phyloP scores from a whole-genome alignment of 2,329 filamentous ascomycete genomes.

The Emergomyces africanus region DNA sequence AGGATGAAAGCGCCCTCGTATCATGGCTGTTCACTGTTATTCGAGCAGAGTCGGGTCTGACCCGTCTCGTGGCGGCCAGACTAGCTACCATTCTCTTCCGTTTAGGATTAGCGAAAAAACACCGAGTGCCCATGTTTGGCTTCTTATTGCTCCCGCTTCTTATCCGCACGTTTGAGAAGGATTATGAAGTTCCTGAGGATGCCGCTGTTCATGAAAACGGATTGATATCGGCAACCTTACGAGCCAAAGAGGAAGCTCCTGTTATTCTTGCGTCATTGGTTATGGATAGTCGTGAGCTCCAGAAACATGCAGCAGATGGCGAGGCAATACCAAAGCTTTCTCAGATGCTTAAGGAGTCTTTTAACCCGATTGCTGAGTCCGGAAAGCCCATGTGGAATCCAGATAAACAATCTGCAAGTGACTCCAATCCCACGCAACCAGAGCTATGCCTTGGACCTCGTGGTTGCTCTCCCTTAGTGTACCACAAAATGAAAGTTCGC shows the following conservation, averaged over 20 bases:
- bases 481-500: conserved; percentile 62
- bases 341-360: conserved; percentile 52
- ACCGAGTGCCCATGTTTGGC: conserved; percentile 51
- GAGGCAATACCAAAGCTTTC: conserved; percentile 49
- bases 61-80: conserved; percentile 55
- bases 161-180: conserved; percentile 50
- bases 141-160: conserved; percentile 59
- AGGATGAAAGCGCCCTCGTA: conserved; percentile 57
- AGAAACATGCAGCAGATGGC: conserved; percentile 68
- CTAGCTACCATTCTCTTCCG: conserved; percentile 58
- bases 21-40: conserved; percentile 51
- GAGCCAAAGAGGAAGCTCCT: conserved; percentile 58
- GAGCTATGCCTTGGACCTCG: conserved; percentile 43
- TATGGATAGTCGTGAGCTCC: conserved; percentile 63
- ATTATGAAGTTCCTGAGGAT: conserved; percentile 28
- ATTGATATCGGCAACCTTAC: conserved; percentile 32
- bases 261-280: conserved; percentile 66
- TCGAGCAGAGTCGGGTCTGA: conserved; percentile 38
- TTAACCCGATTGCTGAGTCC: conserved; percentile 44
- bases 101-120: conserved; percentile 51
- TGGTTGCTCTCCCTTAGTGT: conserved; percentile 48
- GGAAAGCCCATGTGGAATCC: conserved; percentile 44
- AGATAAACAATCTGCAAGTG: conserved; percentile 13
- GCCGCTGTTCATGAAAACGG: conserved; percentile 27
- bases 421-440: conserved; percentile 14